Percentiles rank a stretch among this genome's conserved stretches.
phyloP scores from a whole-genome alignment of 176 grass and related monocot species.

The bread wheat (Triticum aestivum) region DNA sequence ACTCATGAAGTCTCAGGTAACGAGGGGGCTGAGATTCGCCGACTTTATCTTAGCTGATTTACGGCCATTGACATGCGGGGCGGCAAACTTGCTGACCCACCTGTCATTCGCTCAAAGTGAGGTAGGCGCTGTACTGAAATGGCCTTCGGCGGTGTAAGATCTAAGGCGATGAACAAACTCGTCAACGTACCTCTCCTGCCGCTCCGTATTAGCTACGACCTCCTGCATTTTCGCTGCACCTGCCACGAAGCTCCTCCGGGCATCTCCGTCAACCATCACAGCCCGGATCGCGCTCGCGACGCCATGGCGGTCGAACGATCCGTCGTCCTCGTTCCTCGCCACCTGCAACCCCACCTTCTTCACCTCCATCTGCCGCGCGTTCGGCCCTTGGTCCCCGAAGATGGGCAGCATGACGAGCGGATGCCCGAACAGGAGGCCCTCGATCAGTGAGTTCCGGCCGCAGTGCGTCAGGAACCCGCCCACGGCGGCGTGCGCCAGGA shows the following conservation, averaged over 20 bases:
- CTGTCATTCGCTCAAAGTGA: too few relatives aligned
- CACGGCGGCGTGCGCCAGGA: background rate
- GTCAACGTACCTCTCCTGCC: background rate
- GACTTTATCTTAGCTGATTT: too few relatives aligned
- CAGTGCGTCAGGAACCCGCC: background rate
- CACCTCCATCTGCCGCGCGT: background rate
- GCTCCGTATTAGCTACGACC: background rate
- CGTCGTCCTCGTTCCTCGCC: background rate
- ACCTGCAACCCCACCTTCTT: background rate
- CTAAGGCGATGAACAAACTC: background rate
- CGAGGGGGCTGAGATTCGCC: too few relatives aligned
- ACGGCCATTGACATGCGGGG: too few relatives aligned
- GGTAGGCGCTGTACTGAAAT: background rate
- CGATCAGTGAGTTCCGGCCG: background rate
- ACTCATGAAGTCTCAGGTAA: background rate
- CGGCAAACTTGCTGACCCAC: too few relatives aligned
- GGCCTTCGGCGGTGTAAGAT: background rate
- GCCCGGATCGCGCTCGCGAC: background rate
- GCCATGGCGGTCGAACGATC: background rate
- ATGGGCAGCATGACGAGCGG: background rate
- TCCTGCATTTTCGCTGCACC: background rate
- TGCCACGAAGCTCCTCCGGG: background rate
- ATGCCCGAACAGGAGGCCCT: background rate
- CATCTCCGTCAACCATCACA: background rate
- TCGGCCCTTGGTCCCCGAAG: background rate